These are phyloP conservation scores for Penicillium corylophilum DNA, from an alignment of 2,329 filamentous ascomycete genomes.

Conservation along the genomic window DNA sequence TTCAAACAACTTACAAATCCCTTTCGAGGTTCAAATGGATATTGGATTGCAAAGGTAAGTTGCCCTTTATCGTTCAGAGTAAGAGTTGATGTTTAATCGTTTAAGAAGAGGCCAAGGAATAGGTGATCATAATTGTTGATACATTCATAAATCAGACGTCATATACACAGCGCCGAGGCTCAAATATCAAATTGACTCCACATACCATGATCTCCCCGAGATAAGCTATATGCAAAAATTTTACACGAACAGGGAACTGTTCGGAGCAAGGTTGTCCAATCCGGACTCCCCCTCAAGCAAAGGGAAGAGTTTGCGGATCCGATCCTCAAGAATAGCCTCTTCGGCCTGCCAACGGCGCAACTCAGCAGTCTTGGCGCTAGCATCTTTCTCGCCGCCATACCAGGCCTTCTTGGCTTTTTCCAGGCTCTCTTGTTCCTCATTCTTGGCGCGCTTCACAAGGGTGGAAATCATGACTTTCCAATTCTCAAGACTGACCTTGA, in stretches of 20 bases:
- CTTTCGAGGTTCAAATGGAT: neutral
- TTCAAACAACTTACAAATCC: neutral
- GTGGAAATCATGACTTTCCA: conserved; percentile 77
- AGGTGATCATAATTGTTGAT: neutral
- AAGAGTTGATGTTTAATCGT: neutral
- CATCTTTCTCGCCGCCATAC: conserved; percentile 32
- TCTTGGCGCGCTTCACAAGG: conserved; percentile 51
- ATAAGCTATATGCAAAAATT: neutral
- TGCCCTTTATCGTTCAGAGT: neutral
- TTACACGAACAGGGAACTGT: conserved; percentile 31
- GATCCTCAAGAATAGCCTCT: conserved; percentile 37
- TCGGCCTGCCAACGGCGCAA: conserved; percentile 44
- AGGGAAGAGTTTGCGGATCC: conserved; percentile 30
- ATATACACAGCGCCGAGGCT: neutral
- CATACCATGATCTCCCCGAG: neutral
- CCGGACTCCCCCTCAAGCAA: conserved; percentile 32
- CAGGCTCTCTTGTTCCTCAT: conserved; percentile 36
- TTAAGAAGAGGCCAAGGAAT: neutral
- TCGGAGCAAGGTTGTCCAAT: conserved; percentile 29
- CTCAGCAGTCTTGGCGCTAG: conserved; percentile 29
- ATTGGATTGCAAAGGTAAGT: too few species aligned
- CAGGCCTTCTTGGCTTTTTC: conserved; percentile 34
- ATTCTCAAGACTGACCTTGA: conserved; percentile 73
- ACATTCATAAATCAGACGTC: neutral
- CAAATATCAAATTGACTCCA: neutral